A percentile compares a stretch with the other conserved stretches of the same genome.
These are phyloP conservation scores for Fusarium staphyleae DNA, from an alignment of 2,329 filamentous ascomycete species.

Conservation along the genomic window DNA sequence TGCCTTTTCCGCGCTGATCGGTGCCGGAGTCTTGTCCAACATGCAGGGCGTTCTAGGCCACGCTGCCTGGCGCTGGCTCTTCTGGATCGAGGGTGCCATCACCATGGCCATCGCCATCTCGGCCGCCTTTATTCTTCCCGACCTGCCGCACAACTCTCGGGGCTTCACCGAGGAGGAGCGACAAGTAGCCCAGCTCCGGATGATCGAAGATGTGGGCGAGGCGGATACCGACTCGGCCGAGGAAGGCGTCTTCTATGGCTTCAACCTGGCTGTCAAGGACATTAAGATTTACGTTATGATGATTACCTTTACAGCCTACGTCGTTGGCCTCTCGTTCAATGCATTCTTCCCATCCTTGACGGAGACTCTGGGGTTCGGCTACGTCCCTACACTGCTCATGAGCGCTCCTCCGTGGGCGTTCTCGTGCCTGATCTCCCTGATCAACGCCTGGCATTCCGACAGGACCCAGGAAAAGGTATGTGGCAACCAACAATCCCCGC, in stretches of 20 bases:
- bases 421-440: slow-evolving; percentile 62
- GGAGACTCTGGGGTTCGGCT: slow-evolving; percentile 58
- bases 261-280: slow-evolving; percentile 67
- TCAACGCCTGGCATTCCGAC: slow-evolving; percentile 64
- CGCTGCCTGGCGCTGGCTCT: slow-evolving; percentile 67
- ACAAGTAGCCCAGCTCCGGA: slow-evolving; percentile 60
- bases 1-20: slow-evolving; percentile 66
- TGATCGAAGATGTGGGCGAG: slow-evolving; percentile 65
- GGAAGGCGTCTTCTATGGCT: slow-evolving; percentile 60
- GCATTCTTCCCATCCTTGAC: slow-evolving; percentile 65
- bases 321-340: slow-evolving; percentile 65
- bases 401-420: slow-evolving; percentile 66
- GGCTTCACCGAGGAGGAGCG: slow-evolving; percentile 68
- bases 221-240: slow-evolving; percentile 59
- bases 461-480: slow-evolving; percentile 59
- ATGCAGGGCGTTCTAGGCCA: slow-evolving; percentile 63
- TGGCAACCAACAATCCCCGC: neutral
- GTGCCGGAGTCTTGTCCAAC: slow-evolving; percentile 64
- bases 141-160: slow-evolving; percentile 61
- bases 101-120: slow-evolving; percentile 58
- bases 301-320: slow-evolving; percentile 66
- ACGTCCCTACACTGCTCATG: slow-evolving; percentile 62
- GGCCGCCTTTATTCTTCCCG: slow-evolving; percentile 59
- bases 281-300: slow-evolving; percentile 70
- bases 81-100: slow-evolving; percentile 63